Base-by-base conservation (phyloP, 2,329 filamentous ascomycete species). In the Keithomyces neogunnii region DNA sequence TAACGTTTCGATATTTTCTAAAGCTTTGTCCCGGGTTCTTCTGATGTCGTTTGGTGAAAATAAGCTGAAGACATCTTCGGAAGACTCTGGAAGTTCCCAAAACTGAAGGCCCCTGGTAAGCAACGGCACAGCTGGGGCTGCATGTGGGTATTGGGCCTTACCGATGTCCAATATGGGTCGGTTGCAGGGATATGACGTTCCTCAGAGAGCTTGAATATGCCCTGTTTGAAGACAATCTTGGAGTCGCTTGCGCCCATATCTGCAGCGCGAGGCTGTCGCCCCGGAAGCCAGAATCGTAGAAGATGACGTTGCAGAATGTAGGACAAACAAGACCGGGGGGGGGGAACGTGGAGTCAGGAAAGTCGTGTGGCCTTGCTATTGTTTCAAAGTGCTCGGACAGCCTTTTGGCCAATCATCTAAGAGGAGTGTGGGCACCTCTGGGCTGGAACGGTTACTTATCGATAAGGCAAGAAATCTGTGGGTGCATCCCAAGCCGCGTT, bases 201-300 rank as follows among this genome's bases (percentile, higher is more conserved):
- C 68, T 96, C 90, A n/a, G 90, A 93, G 53, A 99, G 82, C 66
- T 88, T 84, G 75, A 97, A 96, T 74, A 97, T 95, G 72, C 91
- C 92, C 73, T 95, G 89, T 73, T 96, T 97, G 80, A 99, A 97
- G 66, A 92, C 89, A 66, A 97, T 84, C 80, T 97, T 97, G 63
- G 92, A 97, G 74, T 97, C 92, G 72, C 92, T 96, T 66, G 92
- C 92, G 71, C 93, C 93, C 93, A 99, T 99, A 43, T 57, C 58
- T 63, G 60, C 53, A 56, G 59, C 55, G 59, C 57, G 59, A 64
- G 59, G 59, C 55, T 50, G 33, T 47, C 39, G 45, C 44, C 53
- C 45, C 43, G 33, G 39, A 47, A 44, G 36, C 51, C 46, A 54
- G 55, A 53, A 56, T 54, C 51, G 32, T 45, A 47, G 39, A 46